These are phyloP conservation scores for Ricinus communis DNA, from an alignment of 345 rosid species.

Conservation along the genomic window DNA sequence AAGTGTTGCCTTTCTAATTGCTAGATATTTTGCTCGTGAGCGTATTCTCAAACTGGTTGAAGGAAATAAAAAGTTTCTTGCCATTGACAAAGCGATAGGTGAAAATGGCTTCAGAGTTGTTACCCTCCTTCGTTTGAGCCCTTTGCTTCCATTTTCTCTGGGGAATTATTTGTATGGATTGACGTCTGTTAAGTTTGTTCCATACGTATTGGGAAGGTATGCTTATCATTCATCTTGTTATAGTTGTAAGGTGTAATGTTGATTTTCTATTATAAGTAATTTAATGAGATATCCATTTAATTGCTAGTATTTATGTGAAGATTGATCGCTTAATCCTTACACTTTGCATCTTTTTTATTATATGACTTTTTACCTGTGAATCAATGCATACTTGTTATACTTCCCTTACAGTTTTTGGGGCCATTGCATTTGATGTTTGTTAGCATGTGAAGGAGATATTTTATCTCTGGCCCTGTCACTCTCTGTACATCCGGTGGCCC, in stretches of 20 bases:
- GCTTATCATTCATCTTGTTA: slow-evolving; percentile 14
- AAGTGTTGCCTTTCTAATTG: slow-evolving; percentile 85
- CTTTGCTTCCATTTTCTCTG: slow-evolving; percentile 93
- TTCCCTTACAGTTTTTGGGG: background rate
- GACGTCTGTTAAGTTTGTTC: slow-evolving; percentile 90
- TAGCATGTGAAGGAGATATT: background rate
- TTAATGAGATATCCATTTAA: background rate
- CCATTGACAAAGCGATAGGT: slow-evolving; percentile 97
- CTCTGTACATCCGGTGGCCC: too few species aligned
- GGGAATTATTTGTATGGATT: slow-evolving; percentile 92
- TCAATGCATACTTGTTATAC: background rate
- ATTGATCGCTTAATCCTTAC: background rate
- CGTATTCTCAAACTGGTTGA: slow-evolving; percentile 88
- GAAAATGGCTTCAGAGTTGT: slow-evolving; percentile 93
- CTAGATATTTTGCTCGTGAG: slow-evolving; percentile 97
- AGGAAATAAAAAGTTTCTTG: slow-evolving; percentile 94
- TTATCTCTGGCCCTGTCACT: background rate
- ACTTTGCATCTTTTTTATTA: background rate
- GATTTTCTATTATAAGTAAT: background rate
- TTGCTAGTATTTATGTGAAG: background rate
- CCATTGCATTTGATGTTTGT: background rate
- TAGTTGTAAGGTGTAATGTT: background rate
- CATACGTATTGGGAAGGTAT: slow-evolving; percentile 93
- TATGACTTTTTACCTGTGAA: background rate
- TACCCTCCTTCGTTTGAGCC: slow-evolving; percentile 90